Base-by-base conservation (phyloP, 2,329 filamentous ascomycete genomes). In the Aspergillus uvarum region DNA sequence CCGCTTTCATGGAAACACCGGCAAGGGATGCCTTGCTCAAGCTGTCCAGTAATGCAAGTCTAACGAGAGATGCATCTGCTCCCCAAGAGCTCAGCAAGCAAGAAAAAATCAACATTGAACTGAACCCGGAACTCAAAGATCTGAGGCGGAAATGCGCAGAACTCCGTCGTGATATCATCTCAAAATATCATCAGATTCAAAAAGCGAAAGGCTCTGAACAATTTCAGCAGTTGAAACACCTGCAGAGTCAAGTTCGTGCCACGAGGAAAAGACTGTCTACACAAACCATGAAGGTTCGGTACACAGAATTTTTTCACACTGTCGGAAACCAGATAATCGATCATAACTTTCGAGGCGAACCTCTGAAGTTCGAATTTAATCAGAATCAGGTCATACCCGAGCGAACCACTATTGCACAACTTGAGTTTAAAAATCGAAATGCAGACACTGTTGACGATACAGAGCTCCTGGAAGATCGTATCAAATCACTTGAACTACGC, bases 351-450 rank as follows among this genome's bases (percentile, higher is more conserved):
- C 51, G 59, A 22, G 56, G 59, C 10, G 51, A 52, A n/a, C 56
- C 59, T 21, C 14, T 62, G 24, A 52, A 16, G 10, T 62, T 62
- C 32, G 29, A 47, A 21, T 52, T 56, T 14, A 47, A 59, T 31
- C 21, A 49, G 29, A 52, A 51, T 16, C 47, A 52, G 35, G 21
- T 59, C 24, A 2, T 67, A 61, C 53, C 74, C 68, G 24, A 68
- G 66, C 56, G 58, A 57, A 68, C 68, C 74, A n/a, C 66, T 67
- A 44, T 66, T 66, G 8, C 72, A 65, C 14, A 65, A 48, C 22
- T 65, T 55, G 26, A 68, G 54, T 22, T 70, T 67, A 67, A 68
- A 72, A 56, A 69, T 70, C 47, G 63, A 53, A 32, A 32, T 32
- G 31, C 31, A 32, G 49, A 72, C 42, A 47, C 42, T n/a, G 42